phyloP scores from a whole-genome alignment of 805 yeast species.

The Millerozyma miso region DNA sequence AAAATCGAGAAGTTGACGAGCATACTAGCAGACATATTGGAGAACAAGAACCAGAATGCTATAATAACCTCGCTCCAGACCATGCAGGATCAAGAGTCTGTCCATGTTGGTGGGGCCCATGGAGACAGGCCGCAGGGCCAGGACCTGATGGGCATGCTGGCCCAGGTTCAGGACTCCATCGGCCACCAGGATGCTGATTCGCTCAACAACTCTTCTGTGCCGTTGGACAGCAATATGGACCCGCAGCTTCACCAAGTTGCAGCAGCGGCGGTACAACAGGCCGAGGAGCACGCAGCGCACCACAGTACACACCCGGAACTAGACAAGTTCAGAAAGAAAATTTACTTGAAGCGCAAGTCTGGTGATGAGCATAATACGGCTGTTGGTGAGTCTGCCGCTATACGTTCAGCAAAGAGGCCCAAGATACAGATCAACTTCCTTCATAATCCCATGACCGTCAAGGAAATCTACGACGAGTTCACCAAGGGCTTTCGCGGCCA shows the following conservation, averaged over 20 bases:
- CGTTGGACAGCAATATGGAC: slow-evolving; percentile 35
- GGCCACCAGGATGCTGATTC: slow-evolving; percentile 4
- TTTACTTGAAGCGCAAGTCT: slow-evolving; percentile 7
- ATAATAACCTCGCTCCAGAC: slow-evolving; percentile 27
- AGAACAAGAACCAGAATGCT: slow-evolving; percentile 22
- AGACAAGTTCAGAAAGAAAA: slow-evolving; percentile 8
- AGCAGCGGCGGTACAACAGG: slow-evolving; percentile 28
- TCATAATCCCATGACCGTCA: slow-evolving; percentile 42
- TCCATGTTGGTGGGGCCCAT: slow-evolving; percentile 6
- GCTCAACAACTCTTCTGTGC: slow-evolving; percentile 8
- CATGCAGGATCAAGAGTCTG: slow-evolving; percentile 19
- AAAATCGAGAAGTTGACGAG: slow-evolving; percentile 36
- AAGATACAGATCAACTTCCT: slow-evolving; percentile 36
- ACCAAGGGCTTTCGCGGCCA: slow-evolving; percentile 43
- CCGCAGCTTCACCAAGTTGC: slow-evolving; percentile 40
- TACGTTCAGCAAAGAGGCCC: slow-evolving; percentile 25
- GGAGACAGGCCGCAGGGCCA: slow-evolving; percentile 5
- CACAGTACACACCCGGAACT: slow-evolving; percentile 3
- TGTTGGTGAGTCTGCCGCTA: not conserved
- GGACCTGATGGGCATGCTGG: slow-evolving; percentile 1
- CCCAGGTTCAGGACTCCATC: slow-evolving; percentile 6
- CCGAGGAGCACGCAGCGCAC: slow-evolving; percentile 6
- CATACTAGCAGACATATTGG: slow-evolving; percentile 29
- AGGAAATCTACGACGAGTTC: slow-evolving; percentile 43
- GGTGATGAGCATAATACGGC: slow-evolving; percentile 4